Conservation (phyloP, 169 alveolate species). For the Amoebophrya sp. region DNA sequence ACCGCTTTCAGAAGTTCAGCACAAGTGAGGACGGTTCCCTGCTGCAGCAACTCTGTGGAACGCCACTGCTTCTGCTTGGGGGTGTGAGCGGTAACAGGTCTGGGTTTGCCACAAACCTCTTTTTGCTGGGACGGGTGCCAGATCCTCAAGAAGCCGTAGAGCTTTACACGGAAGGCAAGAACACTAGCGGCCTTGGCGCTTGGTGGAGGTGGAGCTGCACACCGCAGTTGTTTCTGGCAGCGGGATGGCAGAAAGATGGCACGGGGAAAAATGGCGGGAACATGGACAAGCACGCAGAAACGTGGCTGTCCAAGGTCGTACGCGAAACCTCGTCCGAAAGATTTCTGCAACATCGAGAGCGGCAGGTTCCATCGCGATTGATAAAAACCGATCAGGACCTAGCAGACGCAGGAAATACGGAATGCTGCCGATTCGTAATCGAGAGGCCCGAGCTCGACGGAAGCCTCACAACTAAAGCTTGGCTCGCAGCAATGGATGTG, state of each 20-base stretch:
- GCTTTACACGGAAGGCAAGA: background rate
- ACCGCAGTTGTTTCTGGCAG: background rate
- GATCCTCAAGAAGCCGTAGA: background rate
- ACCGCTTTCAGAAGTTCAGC: background rate
- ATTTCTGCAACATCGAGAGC: background rate
- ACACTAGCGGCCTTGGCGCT: background rate
- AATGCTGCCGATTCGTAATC: background rate
- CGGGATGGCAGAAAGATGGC: background rate
- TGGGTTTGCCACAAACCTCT: background rate
- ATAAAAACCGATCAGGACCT: background rate
- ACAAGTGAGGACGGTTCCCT: background rate
- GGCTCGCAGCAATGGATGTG: background rate
- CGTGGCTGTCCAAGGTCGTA: background rate
- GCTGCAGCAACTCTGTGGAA: background rate
- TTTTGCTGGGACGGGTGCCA: background rate
- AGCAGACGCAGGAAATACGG: background rate
- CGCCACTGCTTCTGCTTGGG: background rate
- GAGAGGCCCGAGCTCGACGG: background rate
- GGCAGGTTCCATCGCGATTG: background rate
- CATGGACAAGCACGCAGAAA: background rate
- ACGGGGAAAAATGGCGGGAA: background rate
- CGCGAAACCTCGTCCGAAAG: background rate
- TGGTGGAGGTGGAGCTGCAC: background rate
- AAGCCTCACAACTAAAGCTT: background rate
- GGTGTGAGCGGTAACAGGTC: background rate